phyloP scores from a whole-genome alignment of 495 filamentous ascomycete species.

The Saxophila tyrrhenica region DNA sequence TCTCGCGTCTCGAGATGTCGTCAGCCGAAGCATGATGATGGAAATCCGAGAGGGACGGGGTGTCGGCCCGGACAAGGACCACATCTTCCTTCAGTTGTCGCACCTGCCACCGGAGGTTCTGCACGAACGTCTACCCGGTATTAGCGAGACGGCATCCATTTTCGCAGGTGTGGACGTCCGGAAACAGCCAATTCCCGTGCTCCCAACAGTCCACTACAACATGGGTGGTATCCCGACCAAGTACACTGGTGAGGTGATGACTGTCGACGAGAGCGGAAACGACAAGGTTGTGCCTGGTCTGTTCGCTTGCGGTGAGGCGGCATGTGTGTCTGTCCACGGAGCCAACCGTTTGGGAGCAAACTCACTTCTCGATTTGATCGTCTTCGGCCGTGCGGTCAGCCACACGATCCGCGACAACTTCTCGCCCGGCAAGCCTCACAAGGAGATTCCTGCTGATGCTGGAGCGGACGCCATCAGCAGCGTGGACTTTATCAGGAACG shows the following conservation, averaged over 20 bases:
- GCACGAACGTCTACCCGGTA: constrained; percentile 92
- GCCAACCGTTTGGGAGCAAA: constrained; percentile 96
- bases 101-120: constrained; percentile 85
- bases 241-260: constrained; percentile 92
- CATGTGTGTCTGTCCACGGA: constrained; percentile 97
- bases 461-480: constrained; percentile 75
- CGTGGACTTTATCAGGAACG: constrained; percentile 70
- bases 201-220: constrained; percentile 98
- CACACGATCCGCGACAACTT: constrained; percentile 90
- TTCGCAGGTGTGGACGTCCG: constrained; percentile 95
- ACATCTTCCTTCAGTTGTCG: constrained; percentile 93
- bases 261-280: constrained; percentile 66
- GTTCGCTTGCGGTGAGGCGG: constrained; percentile 92
- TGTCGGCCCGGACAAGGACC: constrained; percentile 92
- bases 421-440: constrained; percentile 62
- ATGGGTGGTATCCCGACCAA: constrained; percentile 99
- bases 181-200: constrained; percentile 92
- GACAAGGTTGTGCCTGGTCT: constrained; percentile 91
- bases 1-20: constrained; percentile 88
- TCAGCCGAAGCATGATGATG: constrained; percentile 93
- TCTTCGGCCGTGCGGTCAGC: constrained; percentile 92
- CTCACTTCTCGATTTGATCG: constrained; percentile 91
- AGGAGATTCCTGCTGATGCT: constrained; percentile 65
- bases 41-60: constrained; percentile 96
- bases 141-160: constrained; percentile 95